These are phyloP conservation scores for Allantophomopsis cytisporea DNA, from an alignment of 2,329 filamentous ascomycete genomes.

Conservation along the genomic window DNA sequence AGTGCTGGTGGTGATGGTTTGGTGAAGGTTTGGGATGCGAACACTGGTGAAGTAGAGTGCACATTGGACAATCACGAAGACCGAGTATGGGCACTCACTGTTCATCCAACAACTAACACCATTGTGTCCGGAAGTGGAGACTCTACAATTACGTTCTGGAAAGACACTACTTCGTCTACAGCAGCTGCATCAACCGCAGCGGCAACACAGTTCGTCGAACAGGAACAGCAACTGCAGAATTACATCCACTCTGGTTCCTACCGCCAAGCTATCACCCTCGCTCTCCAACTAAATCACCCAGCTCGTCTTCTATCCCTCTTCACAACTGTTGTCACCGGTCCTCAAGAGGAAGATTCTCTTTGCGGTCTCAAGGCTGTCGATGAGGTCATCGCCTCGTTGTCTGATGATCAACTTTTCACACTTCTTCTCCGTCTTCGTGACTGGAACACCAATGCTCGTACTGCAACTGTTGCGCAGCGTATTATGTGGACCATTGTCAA, in stretches of 20 bases:
- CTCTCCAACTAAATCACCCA: constrained; percentile 88
- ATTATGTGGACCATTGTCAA: constrained; percentile 70
- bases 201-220: constrained; percentile 70
- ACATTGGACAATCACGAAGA: constrained; percentile 97
- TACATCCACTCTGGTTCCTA: constrained; percentile 81
- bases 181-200: constrained; percentile 61
- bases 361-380: constrained; percentile 62
- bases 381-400: constrained; percentile 64
- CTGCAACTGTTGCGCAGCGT: constrained; percentile 71
- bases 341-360: constrained; percentile 47
- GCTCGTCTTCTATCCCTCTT: constrained; percentile 76
- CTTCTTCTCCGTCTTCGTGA: constrained; percentile 75
- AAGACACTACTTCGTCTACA: constrained; percentile 75
- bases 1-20: constrained; percentile 88
- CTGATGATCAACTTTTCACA: constrained; percentile 73
- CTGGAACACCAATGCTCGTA: constrained; percentile 95
- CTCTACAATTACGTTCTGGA: constrained; percentile 90
- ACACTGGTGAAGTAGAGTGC: constrained; percentile 69
- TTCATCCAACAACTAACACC: constrained; percentile 53
- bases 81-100: constrained; percentile 80
- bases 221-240: constrained; percentile 89
- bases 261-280: constrained; percentile 82
- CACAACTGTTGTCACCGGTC: constrained; percentile 53
- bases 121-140: constrained; percentile 88
- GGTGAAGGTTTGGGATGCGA: constrained; percentile 91